Base-by-base conservation (phyloP, 2,329 filamentous ascomycete genomes). In the Fusarium kyushuense region DNA sequence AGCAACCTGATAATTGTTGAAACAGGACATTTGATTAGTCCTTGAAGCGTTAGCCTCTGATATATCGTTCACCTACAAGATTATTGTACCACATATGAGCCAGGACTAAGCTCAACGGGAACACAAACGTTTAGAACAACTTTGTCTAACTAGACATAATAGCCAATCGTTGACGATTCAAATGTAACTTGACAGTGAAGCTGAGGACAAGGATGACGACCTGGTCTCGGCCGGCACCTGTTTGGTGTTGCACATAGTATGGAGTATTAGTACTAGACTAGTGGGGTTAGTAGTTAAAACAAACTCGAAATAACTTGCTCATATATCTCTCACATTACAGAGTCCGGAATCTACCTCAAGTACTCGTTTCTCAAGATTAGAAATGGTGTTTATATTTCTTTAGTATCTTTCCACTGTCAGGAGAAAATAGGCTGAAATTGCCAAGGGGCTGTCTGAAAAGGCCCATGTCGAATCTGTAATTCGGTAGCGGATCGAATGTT, bases 281-380 rank as follows among this genome's bases (percentile, higher is more conserved):
- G 41, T 29, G 41, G n/a, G 23, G 47, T 27, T 27, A 27, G 27
- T 51, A 63, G 61, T 58, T 30, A 51, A 38, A 38, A 40, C 53
- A 49, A 42, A 35, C 35, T 36, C 51, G 48, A 47, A 62, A 70
- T 65, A 70, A 70, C 67, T 70, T 70, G 67, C 67, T 70, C 67
- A 70, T 65, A 70, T 69, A 30, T 54, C 51, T 29, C 67, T 70
- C 67, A 70, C 30, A 14, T 52, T 36, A 21, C 12, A 23, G 38
- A 29, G 16, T 10, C 33, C 30, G 36, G 8, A 47, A 23, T 25
- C 47, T 48, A 25, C 8, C 17, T 27, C 30, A 29, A 49, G n/a
- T 19, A 41, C 43, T 58, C 21, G 33, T 23, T 13, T 36, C 40
- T 51, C n/a, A 41, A 21, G 16, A 41, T 30, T 23, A 29, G 19